Percentiles rank a stretch among this genome's conserved stretches.
Evolutionary conservation across 345 rosid genomes (phyloP).

Genomic region (Syzygium aromaticum): DNA sequence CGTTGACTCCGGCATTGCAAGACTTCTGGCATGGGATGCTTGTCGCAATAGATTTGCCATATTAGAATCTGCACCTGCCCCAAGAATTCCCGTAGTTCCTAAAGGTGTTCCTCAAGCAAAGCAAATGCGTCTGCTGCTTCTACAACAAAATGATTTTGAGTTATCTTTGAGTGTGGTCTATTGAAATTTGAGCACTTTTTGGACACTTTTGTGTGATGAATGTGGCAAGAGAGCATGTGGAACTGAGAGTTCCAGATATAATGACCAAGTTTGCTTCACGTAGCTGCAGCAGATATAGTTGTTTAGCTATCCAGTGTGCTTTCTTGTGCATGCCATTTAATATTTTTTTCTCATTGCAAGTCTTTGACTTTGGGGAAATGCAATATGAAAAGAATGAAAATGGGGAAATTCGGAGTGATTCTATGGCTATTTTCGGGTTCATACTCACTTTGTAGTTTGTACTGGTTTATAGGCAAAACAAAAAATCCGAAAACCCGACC

Average conservation of each 20-base stretch:
- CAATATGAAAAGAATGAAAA: too few species aligned
- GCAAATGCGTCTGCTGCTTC: conserved; percentile 92
- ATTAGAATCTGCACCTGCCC: conserved; percentile 72
- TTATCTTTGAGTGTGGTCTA: not conserved
- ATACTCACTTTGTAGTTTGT: too few species aligned
- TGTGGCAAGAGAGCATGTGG: conserved; percentile 22
- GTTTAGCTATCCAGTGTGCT: conserved; percentile 7
- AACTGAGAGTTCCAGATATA: not conserved
- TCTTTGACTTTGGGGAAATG: not conserved
- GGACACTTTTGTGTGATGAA: not conserved
- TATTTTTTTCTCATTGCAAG: not conserved
- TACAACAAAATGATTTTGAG: not conserved
- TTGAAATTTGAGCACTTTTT: not conserved
- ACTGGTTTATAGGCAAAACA: too few species aligned
- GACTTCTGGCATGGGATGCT: conserved; percentile 94
- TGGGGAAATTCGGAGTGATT: too few species aligned
- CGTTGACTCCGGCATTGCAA: conserved; percentile 98
- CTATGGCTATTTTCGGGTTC: too few species aligned
- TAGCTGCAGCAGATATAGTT: not conserved
- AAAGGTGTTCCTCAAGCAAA: conserved; percentile 84
- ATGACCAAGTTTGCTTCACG: not conserved
- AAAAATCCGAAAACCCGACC: too few species aligned
- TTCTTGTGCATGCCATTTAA: not conserved
- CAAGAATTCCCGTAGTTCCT: conserved; percentile 79
- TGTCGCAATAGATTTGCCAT: conserved; percentile 92